Evolutionary conservation across 441 rosid genomes (phyloP).

Genomic region (Aleurites moluccanus): DNA sequence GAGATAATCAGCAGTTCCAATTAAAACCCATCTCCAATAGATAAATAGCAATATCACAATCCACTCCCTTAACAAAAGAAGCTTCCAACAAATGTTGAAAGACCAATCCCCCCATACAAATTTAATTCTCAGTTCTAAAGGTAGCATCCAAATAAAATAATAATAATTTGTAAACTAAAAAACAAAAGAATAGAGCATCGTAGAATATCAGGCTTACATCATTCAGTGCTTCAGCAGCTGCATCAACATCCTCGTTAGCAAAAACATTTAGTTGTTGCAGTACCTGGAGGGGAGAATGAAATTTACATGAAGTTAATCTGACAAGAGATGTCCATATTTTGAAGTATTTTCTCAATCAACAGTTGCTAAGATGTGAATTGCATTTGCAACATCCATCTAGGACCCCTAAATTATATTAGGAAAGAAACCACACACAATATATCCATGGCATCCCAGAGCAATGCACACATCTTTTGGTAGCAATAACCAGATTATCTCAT

Average conservation of each 20-base stretch:
- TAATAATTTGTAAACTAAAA: no score
- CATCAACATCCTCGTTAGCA: conserved; percentile 57
- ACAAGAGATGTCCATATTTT: neutral
- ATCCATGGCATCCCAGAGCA: neutral
- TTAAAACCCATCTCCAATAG: neutral
- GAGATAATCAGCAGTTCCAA: neutral
- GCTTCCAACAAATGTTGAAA: no score
- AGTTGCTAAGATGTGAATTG: neutral
- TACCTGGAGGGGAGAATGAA: conserved; percentile 42
- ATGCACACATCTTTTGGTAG: neutral
- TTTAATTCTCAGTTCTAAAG: neutral
- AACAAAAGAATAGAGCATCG: neutral
- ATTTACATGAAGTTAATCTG: conserved; percentile 7
- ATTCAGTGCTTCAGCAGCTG: conserved; percentile 81
- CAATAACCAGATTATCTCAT: neutral
- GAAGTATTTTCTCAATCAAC: neutral
- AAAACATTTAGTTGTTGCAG: conserved; percentile 70
- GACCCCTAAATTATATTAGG: neutral
- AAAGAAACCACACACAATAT: neutral
- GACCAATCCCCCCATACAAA: no score
- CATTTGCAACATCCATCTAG: neutral
- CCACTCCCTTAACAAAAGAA: no score
- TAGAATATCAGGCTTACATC: conserved; percentile 50
- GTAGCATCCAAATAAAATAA: neutral
- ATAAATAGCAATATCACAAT: neutral